phyloP scores from a whole-genome alignment of 2,329 filamentous ascomycete species.

The Cladophialophora chaetospira region DNA sequence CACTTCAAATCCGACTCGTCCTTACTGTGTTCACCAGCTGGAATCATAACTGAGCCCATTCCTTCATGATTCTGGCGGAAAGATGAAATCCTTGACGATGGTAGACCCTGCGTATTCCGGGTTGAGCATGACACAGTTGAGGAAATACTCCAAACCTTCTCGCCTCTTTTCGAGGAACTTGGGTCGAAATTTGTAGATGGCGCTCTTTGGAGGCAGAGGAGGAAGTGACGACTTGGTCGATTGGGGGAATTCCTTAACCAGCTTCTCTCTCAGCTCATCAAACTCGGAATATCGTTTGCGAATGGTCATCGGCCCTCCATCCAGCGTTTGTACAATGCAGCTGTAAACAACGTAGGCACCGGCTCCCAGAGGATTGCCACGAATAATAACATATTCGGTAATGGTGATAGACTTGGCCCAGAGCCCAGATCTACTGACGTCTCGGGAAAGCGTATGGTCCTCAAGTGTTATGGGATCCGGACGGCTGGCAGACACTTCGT shows the following conservation, averaged over 20 bases:
- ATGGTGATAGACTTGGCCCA: slow-evolving; percentile 66
- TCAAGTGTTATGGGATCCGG: slow-evolving; percentile 60
- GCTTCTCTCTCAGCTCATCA: slow-evolving; percentile 72
- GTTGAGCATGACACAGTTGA: slow-evolving; percentile 90
- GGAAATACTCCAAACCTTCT: slow-evolving; percentile 82
- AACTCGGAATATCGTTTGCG: slow-evolving; percentile 85
- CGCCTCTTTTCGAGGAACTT: slow-evolving; percentile 83
- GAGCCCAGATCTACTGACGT: slow-evolving; percentile 56
- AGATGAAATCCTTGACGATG: slow-evolving; percentile 86
- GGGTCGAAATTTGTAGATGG: slow-evolving; percentile 77
- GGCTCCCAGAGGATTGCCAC: slow-evolving; percentile 52
- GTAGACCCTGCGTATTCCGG: slow-evolving; percentile 93
- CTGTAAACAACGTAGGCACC: slow-evolving; percentile 98
- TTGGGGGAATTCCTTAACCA: slow-evolving; percentile 79
- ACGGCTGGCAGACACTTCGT: slow-evolving; percentile 42
- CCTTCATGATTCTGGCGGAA: slow-evolving; percentile 45
- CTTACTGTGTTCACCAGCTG: not conserved
- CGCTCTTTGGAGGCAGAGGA: slow-evolving; percentile 84
- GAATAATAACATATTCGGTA: slow-evolving; percentile 63
- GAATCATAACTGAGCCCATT: not conserved
- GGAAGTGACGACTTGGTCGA: slow-evolving; percentile 71
- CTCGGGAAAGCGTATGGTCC: slow-evolving; percentile 62
- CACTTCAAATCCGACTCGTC: not conserved
- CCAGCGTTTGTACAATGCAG: slow-evolving; percentile 81
- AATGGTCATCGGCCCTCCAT: slow-evolving; percentile 60